Evolutionary conservation across 176 grass and related monocot species (phyloP), one percentile per base, ranked within the genome.

Genomic region (Melocanna baccifera): DNA sequence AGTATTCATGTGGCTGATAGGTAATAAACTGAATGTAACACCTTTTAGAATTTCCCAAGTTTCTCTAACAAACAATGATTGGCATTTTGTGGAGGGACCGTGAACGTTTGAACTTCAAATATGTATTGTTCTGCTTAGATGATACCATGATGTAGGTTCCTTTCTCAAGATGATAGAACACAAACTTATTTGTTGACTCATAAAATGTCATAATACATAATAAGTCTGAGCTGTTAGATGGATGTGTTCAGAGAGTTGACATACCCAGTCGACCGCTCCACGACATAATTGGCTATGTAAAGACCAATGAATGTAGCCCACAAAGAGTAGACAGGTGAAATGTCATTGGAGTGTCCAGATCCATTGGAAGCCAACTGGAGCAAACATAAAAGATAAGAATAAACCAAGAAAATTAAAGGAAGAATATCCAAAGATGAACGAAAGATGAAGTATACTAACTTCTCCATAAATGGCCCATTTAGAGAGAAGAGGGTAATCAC

Each of bases 401-500:
- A 43, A 84, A 77, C 15, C 16, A 53, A 39, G 9, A 12, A 67
- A 59, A 52, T 42, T 84, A 18, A 58, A 1, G 65, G 32, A 53
- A 71, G 16, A 64, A 42, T n/a, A 63, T 68, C n/a, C 30, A 77
- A 79, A 72, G 3, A 71, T 20, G 5, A 76, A 74, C 2, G 72
- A 6, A 64, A 48, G 29, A 39, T 64, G 20, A 34, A 84, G 50
- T 26, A 83, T 63, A 76, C 46, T 82, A 79, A 95, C 96, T 92
- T 98, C 93, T 62, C 93, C 96, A 87, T 98, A 98, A 83, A 98
- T 89, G 39, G 85, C 96, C 96, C 96, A 98, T 90, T 98, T 98
- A 69, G 96, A 95, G 70, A 95, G 86, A 70, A 98, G 91, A 42
- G 96, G 93, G 78, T 98, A 98, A 72, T 98, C 96, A 51, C 79